phyloP scores from a whole-genome alignment of 2,329 filamentous ascomycete genomes.

The Fusarium musae region DNA sequence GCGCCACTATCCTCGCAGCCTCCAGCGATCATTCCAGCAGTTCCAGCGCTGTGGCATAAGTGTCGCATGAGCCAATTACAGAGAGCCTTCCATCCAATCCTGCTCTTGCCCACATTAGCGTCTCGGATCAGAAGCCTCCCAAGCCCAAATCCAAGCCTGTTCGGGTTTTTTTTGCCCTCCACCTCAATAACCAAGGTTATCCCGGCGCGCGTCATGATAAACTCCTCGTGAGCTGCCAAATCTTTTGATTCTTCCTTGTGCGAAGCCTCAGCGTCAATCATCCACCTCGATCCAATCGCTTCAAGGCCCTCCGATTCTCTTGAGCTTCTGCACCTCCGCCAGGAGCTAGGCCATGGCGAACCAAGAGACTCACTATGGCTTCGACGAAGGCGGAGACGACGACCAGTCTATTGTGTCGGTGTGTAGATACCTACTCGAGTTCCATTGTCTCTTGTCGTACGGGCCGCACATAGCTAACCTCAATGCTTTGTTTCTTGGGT shows the following conservation, averaged over 20 bases:
- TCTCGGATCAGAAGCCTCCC: constrained; percentile 34
- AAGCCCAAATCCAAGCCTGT: constrained; percentile 25
- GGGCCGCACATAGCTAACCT: constrained; percentile 30
- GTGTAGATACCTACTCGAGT: constrained; percentile 39
- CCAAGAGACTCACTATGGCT: constrained; percentile 57
- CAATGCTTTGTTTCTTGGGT: constrained; percentile 32
- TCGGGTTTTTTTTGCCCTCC: constrained; percentile 31
- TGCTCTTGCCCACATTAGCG: constrained; percentile 37
- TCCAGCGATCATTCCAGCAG: constrained; percentile 27
- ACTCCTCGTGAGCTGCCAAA: constrained; percentile 42
- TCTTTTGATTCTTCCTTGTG: constrained; percentile 35
- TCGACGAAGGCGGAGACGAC: constrained; percentile 58
- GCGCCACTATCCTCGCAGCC: constrained; percentile 7
- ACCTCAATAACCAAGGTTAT: constrained; percentile 41
- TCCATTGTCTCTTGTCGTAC: constrained; percentile 29
- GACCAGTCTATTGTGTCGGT: constrained; percentile 61
- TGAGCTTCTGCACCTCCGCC: constrained; percentile 42
- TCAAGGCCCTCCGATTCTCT: constrained; percentile 20
- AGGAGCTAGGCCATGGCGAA: constrained; percentile 54
- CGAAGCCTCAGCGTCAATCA: constrained; percentile 25
- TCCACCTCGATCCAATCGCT: constrained; percentile 30
- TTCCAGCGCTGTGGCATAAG: constrained; percentile 22
- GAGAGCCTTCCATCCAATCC: constrained; percentile 12
- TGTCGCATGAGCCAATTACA: constrained; percentile 38
- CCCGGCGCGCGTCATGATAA: constrained; percentile 46